Percentiles rank a stretch among this genome's conserved stretches.
These are phyloP conservation scores for Pogostemon cablin DNA, from an alignment of 257 asterid species.

Conservation along the genomic window DNA sequence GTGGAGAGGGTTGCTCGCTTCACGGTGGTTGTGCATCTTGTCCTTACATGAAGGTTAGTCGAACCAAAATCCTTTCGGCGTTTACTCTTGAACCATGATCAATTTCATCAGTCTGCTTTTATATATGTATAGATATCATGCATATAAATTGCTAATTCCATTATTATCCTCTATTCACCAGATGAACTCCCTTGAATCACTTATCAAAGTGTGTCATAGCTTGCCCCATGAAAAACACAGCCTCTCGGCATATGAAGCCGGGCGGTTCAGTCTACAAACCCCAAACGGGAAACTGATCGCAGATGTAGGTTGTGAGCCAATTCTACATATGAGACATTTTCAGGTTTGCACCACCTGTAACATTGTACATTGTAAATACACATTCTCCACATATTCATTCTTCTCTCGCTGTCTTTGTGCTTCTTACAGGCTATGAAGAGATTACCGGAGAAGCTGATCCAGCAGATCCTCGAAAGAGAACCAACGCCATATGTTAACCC, in stretches of 20 bases:
- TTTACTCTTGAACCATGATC: not conserved
- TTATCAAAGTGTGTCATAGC: constrained; percentile 69
- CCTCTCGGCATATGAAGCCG: constrained; percentile 80
- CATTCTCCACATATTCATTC: not conserved
- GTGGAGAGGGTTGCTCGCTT: constrained; percentile 98
- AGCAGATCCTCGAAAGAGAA: constrained; percentile 62
- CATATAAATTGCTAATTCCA: no score
- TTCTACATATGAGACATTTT: constrained; percentile 92
- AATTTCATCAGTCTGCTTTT: not conserved
- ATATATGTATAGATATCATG: not conserved
- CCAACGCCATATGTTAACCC: constrained; percentile 29
- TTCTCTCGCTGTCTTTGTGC: not conserved
- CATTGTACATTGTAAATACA: not conserved
- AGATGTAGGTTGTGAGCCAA: constrained; percentile 97
- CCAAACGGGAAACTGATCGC: constrained; percentile 85
- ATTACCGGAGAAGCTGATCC: constrained; percentile 71
- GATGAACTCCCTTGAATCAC: constrained; percentile 94
- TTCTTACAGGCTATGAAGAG: constrained; percentile 69
- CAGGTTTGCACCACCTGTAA: constrained; percentile 57
- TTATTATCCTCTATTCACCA: constrained; percentile 26
- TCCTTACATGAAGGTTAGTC: constrained; percentile 96
- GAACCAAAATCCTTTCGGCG: not conserved
- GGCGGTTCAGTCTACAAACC: constrained; percentile 72
- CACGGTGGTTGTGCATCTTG: constrained; percentile 99
- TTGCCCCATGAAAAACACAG: constrained; percentile 59